Conservation (phyloP, 306 rosid genomes). For the Rosa persica region DNA sequence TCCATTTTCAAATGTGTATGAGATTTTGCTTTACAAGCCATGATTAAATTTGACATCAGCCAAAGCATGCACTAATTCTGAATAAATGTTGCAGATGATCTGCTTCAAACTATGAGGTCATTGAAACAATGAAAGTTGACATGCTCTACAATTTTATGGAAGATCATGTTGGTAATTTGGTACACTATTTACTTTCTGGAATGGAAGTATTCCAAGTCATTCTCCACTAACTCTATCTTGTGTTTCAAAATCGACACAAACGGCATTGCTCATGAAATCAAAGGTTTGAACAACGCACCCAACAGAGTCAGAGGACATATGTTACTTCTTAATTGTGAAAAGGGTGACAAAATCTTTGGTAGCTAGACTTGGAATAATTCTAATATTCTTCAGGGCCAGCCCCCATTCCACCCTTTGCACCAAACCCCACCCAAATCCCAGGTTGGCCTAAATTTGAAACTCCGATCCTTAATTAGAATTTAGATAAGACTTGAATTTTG, state of each 20-base stretch:
- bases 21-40: conserved; percentile 7
- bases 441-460: conserved; percentile 10
- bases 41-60: conserved; percentile 5
- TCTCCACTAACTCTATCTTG: not conserved
- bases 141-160: not conserved
- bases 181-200: not conserved
- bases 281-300: conserved; percentile 22
- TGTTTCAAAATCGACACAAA: not conserved
- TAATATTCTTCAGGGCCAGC: conserved; percentile 5
- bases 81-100: not conserved
- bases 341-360: not conserved
- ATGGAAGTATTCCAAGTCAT: not conserved
- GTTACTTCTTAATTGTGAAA: no score
- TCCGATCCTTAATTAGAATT: not conserved
- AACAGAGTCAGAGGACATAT: conserved; percentile 2
- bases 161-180: not conserved
- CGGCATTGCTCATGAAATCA: not conserved
- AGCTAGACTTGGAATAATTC: not conserved
- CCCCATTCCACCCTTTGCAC: conserved; percentile 13
- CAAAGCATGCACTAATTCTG: not conserved
- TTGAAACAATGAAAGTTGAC: not conserved
- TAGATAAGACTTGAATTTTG: not conserved
- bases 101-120: conserved; percentile 11
- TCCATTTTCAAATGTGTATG: not conserved
- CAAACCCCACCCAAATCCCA: conserved; percentile 22